Base-by-base conservation (phyloP, 805 yeast genomes). In the Wickerhamiella kurtzmanii region DNA sequence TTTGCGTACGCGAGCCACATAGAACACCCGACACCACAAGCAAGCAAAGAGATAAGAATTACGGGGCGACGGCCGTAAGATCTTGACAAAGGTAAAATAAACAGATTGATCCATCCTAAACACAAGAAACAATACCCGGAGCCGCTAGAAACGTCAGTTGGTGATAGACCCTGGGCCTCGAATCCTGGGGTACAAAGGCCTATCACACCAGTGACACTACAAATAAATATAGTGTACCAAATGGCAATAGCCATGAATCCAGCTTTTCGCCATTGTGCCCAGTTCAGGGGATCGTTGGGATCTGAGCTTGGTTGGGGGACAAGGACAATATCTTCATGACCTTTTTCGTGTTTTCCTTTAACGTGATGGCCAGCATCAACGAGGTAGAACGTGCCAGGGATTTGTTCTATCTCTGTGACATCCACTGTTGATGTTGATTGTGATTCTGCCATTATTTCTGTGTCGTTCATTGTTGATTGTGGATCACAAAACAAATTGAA, bases 271-370 rank as follows among this genome's bases (percentile, higher is more conserved):
- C 56, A 50, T 20, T 55, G 60, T 1, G 74, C 46, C 86, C 86
- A 80, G 55, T 77, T 78, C 47, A 80, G 64, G 1, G 86, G 86
- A 56, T 80, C 87, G 53, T 79, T 75, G 5, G 84, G 82, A 50
- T 79, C 78, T 44, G 72, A 75, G 0, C 81, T 71, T 1, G 87
- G 87, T 8, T 75, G 74, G 28, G 87, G 86, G 41, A 76, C 71
- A 40, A 79, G 64, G 11, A 80, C 73, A 49, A 78, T 70, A 35
- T 62, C 60, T 15, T 19, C 25, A 8, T 38, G n/a, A 5, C n/a
- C 41, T 18, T 21, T 21, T 15, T 17, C 41, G n/a, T 38, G 41
- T 17, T 38, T 5, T 6, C 25, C 41, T 6, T 6, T 6, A 25
- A 25, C 11, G 32, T 25, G 9, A 25, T 25, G 32, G 32, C 11